Evolutionary conservation across 768 basidiomycete species (phyloP), one percentile per base, ranked within the genome.

Genomic region (Lactarius hatsudake): DNA sequence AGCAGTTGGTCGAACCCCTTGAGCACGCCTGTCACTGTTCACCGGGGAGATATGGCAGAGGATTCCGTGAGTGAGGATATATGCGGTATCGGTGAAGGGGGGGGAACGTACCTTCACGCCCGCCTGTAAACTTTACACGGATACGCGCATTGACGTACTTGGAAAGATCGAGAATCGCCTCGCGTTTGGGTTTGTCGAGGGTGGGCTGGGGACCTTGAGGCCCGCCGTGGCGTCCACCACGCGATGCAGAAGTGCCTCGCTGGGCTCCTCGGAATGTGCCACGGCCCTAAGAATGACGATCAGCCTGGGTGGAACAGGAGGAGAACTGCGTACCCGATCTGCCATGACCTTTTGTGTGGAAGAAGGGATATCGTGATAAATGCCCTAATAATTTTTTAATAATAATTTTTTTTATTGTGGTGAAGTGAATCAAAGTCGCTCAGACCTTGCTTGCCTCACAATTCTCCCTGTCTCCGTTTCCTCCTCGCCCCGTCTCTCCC

Each of bases 1-100:
- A 98, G 84, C 45, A 98, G 81, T 72, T 98, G 96, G 78, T 98
- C 97, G 73, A 87, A 98, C 30, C 97, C 97, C 78, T 99, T 99
- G 69, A 99, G 78, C 20, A 91, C 84, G 3, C 97, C 97, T 9
- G 86, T 91, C 61, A 98, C 96, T 98, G 72, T 26, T 60, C 67
- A 26, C 59, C 40, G 40, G 59, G 59, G 64, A 69, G 65, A 40
- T 40, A 15, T 15, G 38, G 38, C 15, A 15, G 66, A 56, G 63
- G 34, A 8, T 40, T 57, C n/a, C 23, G 34, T 60, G 53, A 42
- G 34, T 60, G 56, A 43, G 54, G 32, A 15, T 23, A 18, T 58
- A 38, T n/a, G 40, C 42, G 53, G 5, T n/a, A n/a, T 45, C 3
- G 45, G 63, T 42, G 45, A 64, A 17, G 12, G 15, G 51, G 26